A percentile compares a stretch with the other conserved stretches of the same genome.
Conservation (phyloP, 352 stramenopile species). For the Globisporangium perplexum region DNA sequence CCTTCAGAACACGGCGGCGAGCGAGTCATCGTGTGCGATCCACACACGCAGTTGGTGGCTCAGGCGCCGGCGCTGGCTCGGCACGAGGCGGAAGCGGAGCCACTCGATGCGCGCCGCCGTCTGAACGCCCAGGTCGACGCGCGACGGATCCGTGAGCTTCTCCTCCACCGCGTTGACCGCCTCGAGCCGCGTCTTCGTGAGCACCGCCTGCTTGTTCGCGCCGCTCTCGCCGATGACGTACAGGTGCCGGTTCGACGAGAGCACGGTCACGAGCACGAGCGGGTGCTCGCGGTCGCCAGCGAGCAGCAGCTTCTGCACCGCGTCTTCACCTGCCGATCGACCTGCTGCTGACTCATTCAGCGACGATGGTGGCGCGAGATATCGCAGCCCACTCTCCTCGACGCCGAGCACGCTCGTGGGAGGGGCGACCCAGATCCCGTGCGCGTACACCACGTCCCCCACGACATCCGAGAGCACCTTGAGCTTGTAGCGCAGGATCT, state of each 20-base stretch:
- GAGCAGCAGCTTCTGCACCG: conserved; percentile 26
- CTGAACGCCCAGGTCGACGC: conserved; percentile 57
- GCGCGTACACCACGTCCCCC: conserved; percentile 50
- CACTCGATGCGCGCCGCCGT: conserved; percentile 29
- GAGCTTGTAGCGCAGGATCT: conserved; percentile 71
- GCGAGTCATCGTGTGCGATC: conserved; percentile 23
- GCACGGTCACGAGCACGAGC: conserved; percentile 37
- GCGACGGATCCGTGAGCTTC: conserved; percentile 50
- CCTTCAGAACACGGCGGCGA: conserved; percentile 10
- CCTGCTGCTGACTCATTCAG: not conserved
- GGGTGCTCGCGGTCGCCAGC: conserved; percentile 18
- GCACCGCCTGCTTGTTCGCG: conserved; percentile 31
- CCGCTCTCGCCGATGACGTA: conserved; percentile 51
- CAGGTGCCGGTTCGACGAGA: conserved; percentile 37
- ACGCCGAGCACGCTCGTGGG: conserved; percentile 15
- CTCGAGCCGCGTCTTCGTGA: conserved; percentile 36
- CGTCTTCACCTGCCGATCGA: conserved; percentile 10
- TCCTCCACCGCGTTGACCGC: conserved; percentile 65
- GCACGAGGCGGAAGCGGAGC: conserved; percentile 52
- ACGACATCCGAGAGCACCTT: conserved; percentile 57
- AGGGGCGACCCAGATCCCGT: conserved; percentile 55
- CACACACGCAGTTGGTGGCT: conserved; percentile 56
- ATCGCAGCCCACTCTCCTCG: conserved; percentile 19
- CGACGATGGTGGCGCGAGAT: conserved; percentile 6
- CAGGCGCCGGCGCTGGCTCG: conserved; percentile 45